Evolutionary conservation across 768 basidiomycete genomes (phyloP), one percentile per base, ranked within the genome.

Genomic region (Phlegmacium glaucopus): DNA sequence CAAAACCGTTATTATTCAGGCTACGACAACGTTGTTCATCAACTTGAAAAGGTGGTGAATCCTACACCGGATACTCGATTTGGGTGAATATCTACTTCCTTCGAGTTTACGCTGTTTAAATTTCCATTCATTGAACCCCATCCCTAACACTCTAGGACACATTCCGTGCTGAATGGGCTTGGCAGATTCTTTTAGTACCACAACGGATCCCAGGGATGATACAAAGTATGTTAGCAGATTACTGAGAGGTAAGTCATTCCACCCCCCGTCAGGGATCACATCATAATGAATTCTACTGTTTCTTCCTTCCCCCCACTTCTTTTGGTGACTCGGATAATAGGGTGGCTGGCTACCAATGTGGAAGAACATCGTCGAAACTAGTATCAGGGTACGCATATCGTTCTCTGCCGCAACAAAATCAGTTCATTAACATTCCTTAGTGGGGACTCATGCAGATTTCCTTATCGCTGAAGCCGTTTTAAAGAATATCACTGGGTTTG

Each of bases 291-390:
- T 26, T 3, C 22, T 11, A 30, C 6, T 9, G 3, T 5, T 22
- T 22, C 22, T 22, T 22, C 42, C 29, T 6, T 1, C 32, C 38
- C 29, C 6, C 15, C n/a, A n/a, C n/a, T 29, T 13, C 11, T 32
- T 26, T 34, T 10, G 11, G 32, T n/a, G 32, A 34, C n/a, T 34
- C n/a, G 32, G 32, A 34, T 11, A 2, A 3, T n/a, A 76, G 81
- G 79, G 86, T 12, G 90, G 90, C 3, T 89, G 89, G 87, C 66
- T 92, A 30, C 90, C 90, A 0, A 90, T 91, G 88, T 92, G 90
- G 90, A 91, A 90, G 67, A 91, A 91, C 51, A 76, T 91, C 11
- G 79, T 86, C 70, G 86, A 92, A 59, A 90, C 89, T 1, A 92
- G 89, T 54, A 90, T 90, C 55, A 92, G 91, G 89, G 82, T 80